Base-by-base conservation (phyloP, 306 rosid species). In the Cucurbita moschata region DNA sequence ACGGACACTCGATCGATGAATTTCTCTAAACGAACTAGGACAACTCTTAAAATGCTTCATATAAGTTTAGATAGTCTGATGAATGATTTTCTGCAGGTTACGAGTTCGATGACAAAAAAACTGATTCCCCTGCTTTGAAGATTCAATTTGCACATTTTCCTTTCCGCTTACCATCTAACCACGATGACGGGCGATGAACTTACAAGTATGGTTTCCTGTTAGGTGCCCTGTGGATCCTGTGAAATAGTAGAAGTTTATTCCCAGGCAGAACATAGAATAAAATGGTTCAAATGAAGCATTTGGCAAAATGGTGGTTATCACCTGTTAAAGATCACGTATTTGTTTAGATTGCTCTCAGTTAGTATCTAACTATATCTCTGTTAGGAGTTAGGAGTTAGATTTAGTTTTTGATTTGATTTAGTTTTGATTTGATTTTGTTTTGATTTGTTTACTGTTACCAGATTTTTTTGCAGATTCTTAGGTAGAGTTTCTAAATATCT, bases 81-180 rank as follows among this genome's bases (percentile, higher is more conserved):
- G 73, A 64, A 61, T 21, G 78, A 68, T 82, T 46, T 40, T 73
- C 78, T 65, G 81, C 92, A 86, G 96, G 89, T 78, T 91, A 88
- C 87, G 86, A 81, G 82, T 88, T 88, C 78, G 97, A 91, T 81
- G 87, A 87, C 82, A 91, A 86, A 76, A 88, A 86, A 69, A 84
- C 81, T 1, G 85, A 84, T 19, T 83, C 92, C 53, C 77, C 77
- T 43, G 51, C 80, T 61, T 82, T 91, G 76, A 91, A 74, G 80
- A 77, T 91, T 71, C 88, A 83, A 64, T 88, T 87, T 85, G 97
- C 96, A 44, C 97, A 87, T 72, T 91, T 91, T 70, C 97, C 97
- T 51, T 88, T 91, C 86, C 80, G 61, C n/a, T 86, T 54, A 23
- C 87, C 90, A 57, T 61, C 83, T 5, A 82, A 88, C 75, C 80